Evolutionary conservation across 192 early-diverging fungal genomes (phyloP), one percentile per base, ranked within the genome.

Genomic region (Coemansia sp.): DNA sequence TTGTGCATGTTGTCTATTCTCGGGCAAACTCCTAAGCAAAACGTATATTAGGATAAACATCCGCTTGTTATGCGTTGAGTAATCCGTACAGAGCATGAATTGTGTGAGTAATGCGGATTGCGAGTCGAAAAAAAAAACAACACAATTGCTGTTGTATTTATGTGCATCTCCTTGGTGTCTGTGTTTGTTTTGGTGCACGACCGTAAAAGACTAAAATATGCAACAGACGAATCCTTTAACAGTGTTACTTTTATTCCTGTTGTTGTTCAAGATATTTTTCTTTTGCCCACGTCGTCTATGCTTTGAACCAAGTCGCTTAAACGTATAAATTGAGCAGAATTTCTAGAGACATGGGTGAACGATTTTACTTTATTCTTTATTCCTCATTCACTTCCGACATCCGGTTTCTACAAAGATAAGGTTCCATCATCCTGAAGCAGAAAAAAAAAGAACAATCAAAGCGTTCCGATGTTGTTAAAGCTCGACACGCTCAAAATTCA

Each of bases 141-240:
- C 11, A 52, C 49, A 52, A 52, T 52, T 25, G 23, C 23, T 15
- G 10, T 45, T 52, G 49, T 52, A 52, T 52, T 52, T 52, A 52
- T 25, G 22, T 52, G 49, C 49, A 52, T 52, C 22, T 52, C 7
- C 15, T 25, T 41, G 62, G 17, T 35, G 53, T 41, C 33, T 63
- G 49, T 40, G 48, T n/a, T 52, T 52, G 49, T 52, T 20, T 52
- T 25, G 49, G 10, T 52, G 23, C 49, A 52, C 20, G 45, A 48
- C 19, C 6, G 19, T 29, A 52, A 52, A 52, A 25, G 11, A 17
- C 4, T 25, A 52, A 52, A 20, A 52, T 52, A 52, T 52, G 49
- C 49, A 52, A 52, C 8, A 25, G 9, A 40, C 38, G 5, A 2
- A 15, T 52, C 49, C 49, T 52, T 15, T 25, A 52, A 52, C 49